Conservation (phyloP, 257 asterid genomes). For the Capsicum rhomboideum region DNA sequence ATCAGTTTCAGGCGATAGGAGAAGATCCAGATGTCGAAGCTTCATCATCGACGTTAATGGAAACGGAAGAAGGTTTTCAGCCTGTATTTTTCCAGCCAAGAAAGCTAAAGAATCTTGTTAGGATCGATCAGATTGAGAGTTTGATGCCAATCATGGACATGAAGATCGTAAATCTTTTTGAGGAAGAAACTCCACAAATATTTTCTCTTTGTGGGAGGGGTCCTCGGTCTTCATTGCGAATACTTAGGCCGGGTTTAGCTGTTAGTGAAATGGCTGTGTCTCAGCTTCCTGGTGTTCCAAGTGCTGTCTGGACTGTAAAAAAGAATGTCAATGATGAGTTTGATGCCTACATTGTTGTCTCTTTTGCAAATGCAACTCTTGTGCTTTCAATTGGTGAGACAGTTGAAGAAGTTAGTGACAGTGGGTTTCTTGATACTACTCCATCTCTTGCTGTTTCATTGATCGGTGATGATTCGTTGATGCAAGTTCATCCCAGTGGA, state of each 20-base stretch:
- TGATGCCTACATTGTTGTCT: constrained; percentile 96
- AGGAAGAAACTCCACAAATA: constrained; percentile 96
- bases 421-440: constrained; percentile 97
- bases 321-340: constrained; percentile 89
- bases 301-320: constrained; percentile 99
- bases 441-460: constrained; percentile 94
- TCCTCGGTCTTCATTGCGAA: constrained; percentile 83
- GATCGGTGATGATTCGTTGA: constrained; percentile 96
- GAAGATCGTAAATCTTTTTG: constrained; percentile 80
- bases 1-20: constrained; percentile 95
- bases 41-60: constrained; percentile 89
- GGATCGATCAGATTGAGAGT: constrained; percentile 93
- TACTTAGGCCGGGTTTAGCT: constrained; percentile 93
- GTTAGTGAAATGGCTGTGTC: constrained; percentile 99
- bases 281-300: constrained; percentile 94
- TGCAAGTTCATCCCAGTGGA: constrained; percentile 99
- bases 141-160: constrained; percentile 96
- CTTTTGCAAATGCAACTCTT: constrained; percentile 96
- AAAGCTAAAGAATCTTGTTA: constrained; percentile 82
- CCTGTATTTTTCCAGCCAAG: constrained; percentile 97
- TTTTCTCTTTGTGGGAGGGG: constrained; percentile 96
- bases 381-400: constrained; percentile 99
- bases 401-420: constrained; percentile 96
- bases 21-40: constrained; percentile 96
- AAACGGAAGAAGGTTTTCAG: constrained; percentile 94